Evolutionary conservation across 192 early-diverging fungal species (phyloP).

Genomic region (Coemansia sp.): DNA sequence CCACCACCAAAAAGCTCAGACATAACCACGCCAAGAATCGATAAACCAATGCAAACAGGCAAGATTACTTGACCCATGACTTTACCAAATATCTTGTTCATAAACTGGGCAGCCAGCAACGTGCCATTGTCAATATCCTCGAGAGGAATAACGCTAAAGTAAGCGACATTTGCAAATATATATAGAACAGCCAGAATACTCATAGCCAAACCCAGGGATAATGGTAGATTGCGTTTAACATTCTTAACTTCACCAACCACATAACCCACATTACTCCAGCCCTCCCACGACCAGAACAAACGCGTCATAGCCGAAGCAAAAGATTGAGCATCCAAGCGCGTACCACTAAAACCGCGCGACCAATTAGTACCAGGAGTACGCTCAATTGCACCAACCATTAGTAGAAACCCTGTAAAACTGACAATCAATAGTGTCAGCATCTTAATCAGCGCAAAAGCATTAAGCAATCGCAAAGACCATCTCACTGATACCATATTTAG

Average conservation of each 20-base stretch:
- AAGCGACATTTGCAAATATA: constrained; percentile 75
- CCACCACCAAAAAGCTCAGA: constrained; percentile 55
- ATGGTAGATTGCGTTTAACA: constrained; percentile 72
- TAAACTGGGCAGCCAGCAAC: constrained; percentile 60
- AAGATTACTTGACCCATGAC: constrained; percentile 53
- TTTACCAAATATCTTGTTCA: constrained; percentile 57
- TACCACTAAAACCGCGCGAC: constrained; percentile 64
- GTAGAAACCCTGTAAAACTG: constrained; percentile 67
- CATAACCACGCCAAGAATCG: constrained; percentile 55
- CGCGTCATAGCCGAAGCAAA: constrained; percentile 58
- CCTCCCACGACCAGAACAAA: constrained; percentile 57
- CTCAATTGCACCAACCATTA: constrained; percentile 58
- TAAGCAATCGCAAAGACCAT: constrained; percentile 64
- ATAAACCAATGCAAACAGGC: constrained; percentile 55
- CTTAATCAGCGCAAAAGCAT: constrained; percentile 70
- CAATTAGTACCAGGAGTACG: constrained; percentile 50
- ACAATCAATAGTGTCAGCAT: constrained; percentile 66
- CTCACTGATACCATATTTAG: constrained; percentile 66
- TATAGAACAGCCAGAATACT: constrained; percentile 69
- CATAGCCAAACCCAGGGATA: constrained; percentile 74
- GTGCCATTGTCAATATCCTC: constrained; percentile 66
- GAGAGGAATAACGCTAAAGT: constrained; percentile 72
- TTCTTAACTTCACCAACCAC: constrained; percentile 79
- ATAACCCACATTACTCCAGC: constrained; percentile 77
- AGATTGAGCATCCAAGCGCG: constrained; percentile 52